Evolutionary conservation across 2,329 filamentous ascomycete species (phyloP).

Genomic region (Fusarium gaditjirri): DNA sequence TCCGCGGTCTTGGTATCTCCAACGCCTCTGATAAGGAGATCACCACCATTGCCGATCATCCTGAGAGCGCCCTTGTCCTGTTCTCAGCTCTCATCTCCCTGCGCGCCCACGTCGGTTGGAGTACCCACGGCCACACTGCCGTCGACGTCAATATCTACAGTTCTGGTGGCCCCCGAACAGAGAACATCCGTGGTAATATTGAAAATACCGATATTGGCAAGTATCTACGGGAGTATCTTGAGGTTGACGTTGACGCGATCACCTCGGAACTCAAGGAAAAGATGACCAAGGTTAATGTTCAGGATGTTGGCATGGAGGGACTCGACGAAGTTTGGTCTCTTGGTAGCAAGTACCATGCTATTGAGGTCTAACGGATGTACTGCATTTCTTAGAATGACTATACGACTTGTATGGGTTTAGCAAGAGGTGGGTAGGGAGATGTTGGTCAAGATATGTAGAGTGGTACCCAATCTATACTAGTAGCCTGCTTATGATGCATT

Average conservation of each 20-base stretch:
- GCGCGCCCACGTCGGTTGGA: constrained; percentile 92
- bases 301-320: constrained; percentile 24
- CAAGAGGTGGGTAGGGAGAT: constrained; percentile 7
- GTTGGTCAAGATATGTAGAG: neutral
- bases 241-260: constrained; percentile 80
- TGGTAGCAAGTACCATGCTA: constrained; percentile 23
- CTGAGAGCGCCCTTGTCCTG: constrained; percentile 63
- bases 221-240: constrained; percentile 83
- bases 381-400: neutral
- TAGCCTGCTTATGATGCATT: neutral
- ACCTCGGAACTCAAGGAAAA: constrained; percentile 78
- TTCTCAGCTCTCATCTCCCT: constrained; percentile 90
- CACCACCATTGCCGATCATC: constrained; percentile 67
- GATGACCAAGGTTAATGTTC: constrained; percentile 39
- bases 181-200: constrained; percentile 81
- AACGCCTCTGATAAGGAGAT: constrained; percentile 80
- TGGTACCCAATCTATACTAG: neutral
- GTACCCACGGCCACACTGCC: constrained; percentile 90
- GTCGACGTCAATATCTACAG: constrained; percentile 98
- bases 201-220: constrained; percentile 94
- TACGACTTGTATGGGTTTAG: neutral
- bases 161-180: constrained; percentile 72
- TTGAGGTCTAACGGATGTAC: constrained; percentile 2
- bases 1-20: constrained; percentile 77
- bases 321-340: constrained; percentile 28